These are phyloP conservation scores for Ceratocystis colombiana DNA, from an alignment of 2,329 filamentous ascomycete genomes.

Conservation along the genomic window DNA sequence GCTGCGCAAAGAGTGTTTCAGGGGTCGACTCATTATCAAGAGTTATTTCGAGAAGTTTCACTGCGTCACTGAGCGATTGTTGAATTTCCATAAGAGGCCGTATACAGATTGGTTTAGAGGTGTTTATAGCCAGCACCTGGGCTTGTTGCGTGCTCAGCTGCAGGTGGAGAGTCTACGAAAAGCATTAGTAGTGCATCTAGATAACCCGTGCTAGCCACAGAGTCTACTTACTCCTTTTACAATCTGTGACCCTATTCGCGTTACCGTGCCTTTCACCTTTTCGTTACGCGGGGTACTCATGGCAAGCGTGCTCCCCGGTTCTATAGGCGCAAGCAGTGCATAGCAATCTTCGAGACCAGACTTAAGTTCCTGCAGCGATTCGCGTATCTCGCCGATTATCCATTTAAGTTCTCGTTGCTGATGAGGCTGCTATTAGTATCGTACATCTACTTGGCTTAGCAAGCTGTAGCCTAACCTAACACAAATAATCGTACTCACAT, in stretches of 20 bases:
- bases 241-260: constrained; percentile 78
- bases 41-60: constrained; percentile 73
- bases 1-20: constrained; percentile 46
- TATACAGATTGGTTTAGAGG: constrained; percentile 47
- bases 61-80: constrained; percentile 67
- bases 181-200: constrained; percentile 16
- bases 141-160: constrained; percentile 58
- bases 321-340: constrained; percentile 70
- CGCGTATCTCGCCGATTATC: constrained; percentile 43
- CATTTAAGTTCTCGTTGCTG: constrained; percentile 46
- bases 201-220: background rate
- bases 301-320: constrained; percentile 79
- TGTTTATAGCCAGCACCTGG: constrained; percentile 41
- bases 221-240: constrained; percentile 65
- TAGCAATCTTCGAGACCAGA: constrained; percentile 79
- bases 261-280: constrained; percentile 83
- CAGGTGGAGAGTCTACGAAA: constrained; percentile 58
- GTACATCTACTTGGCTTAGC: background rate
- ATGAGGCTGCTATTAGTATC: constrained; percentile 24
- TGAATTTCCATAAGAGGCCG: constrained; percentile 61
- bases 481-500: constrained; percentile 35
- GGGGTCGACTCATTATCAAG: constrained; percentile 49
- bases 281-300: constrained; percentile 81
- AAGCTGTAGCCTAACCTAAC: background rate
- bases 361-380: constrained; percentile 42